A percentile compares a stretch with the other conserved stretches of the same genome.
Evolutionary conservation across 2,329 filamentous ascomycete genomes (phyloP).

Genomic region (Lizonia empirigonia): DNA sequence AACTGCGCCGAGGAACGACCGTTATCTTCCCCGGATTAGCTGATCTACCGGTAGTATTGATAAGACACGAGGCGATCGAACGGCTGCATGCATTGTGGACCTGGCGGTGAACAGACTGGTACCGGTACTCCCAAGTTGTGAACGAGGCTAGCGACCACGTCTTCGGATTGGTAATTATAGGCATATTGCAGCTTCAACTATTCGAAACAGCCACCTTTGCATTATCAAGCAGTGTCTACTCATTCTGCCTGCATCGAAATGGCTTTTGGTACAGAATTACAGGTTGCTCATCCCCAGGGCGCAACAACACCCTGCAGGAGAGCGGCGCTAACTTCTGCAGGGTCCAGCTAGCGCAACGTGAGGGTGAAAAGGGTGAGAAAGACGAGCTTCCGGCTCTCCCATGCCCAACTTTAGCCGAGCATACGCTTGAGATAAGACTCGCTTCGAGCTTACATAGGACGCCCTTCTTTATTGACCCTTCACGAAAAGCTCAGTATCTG

Average conservation of each 20-base stretch:
- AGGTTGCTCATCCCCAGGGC: not conserved
- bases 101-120: constrained; percentile 2
- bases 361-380: not conserved
- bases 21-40: constrained; percentile 36
- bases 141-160: not conserved
- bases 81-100: constrained; percentile 5
- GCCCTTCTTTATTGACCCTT: not conserved
- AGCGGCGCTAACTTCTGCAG: constrained; percentile 1
- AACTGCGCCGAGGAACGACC: constrained; percentile 19
- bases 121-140: constrained; percentile 8
- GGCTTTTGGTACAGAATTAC: not conserved
- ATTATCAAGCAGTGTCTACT: not conserved
- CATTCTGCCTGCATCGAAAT: not conserved
- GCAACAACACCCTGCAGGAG: constrained; percentile 7
- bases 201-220: not conserved
- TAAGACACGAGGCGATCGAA: constrained; percentile 31
- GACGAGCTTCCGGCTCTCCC: not conserved
- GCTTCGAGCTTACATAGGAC: not conserved
- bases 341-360: constrained; percentile 1
- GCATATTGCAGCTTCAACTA: not conserved
- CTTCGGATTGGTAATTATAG: not conserved
- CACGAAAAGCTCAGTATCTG: not conserved
- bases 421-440: constrained; percentile 6
- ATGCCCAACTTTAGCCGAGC: not conserved
- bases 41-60: constrained; percentile 28